A percentile compares a stretch with the other conserved stretches of the same genome.
phyloP scores from a whole-genome alignment of 2,329 filamentous ascomycete genomes.

The Trichoderma hamatum region DNA sequence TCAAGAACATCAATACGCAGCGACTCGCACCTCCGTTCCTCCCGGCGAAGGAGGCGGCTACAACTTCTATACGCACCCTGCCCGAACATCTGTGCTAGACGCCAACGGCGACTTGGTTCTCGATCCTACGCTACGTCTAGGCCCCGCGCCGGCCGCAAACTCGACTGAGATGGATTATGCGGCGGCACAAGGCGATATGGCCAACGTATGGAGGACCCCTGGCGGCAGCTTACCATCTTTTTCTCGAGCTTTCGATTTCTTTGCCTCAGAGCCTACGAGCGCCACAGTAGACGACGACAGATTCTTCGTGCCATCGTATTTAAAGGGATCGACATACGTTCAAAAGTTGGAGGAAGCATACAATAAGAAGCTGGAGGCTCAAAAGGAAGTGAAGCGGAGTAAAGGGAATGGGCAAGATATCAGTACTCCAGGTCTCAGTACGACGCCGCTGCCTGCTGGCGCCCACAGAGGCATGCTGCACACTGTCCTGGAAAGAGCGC shows the following conservation, averaged over 20 bases:
- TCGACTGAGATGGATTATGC: constrained; percentile 40
- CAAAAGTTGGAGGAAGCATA: constrained; percentile 73
- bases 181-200: constrained; percentile 33
- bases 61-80: constrained; percentile 44
- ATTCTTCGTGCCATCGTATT: constrained; percentile 85
- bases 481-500: constrained; percentile 79
- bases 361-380: constrained; percentile 58
- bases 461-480: constrained; percentile 78
- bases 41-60: constrained; percentile 45
- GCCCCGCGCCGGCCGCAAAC: constrained; percentile 16
- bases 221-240: constrained; percentile 47
- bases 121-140: constrained; percentile 25
- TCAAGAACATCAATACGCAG: constrained; percentile 24
- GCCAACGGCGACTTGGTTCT: constrained; percentile 44
- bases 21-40: constrained; percentile 41
- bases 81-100: constrained; percentile 52
- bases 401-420: constrained; percentile 47
- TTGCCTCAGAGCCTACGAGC: constrained; percentile 40
- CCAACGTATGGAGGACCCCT: constrained; percentile 32
- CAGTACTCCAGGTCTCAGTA: constrained; percentile 55
- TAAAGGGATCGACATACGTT: constrained; percentile 76
- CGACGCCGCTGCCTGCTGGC: constrained; percentile 45
- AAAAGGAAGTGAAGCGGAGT: constrained; percentile 47
- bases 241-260: constrained; percentile 58
- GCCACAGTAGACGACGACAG: constrained; percentile 44